A percentile compares a stretch with the other conserved stretches of the same genome.
phyloP scores from a whole-genome alignment of 805 yeast genomes.

The Cyberlindnera euphorbiiphila region DNA sequence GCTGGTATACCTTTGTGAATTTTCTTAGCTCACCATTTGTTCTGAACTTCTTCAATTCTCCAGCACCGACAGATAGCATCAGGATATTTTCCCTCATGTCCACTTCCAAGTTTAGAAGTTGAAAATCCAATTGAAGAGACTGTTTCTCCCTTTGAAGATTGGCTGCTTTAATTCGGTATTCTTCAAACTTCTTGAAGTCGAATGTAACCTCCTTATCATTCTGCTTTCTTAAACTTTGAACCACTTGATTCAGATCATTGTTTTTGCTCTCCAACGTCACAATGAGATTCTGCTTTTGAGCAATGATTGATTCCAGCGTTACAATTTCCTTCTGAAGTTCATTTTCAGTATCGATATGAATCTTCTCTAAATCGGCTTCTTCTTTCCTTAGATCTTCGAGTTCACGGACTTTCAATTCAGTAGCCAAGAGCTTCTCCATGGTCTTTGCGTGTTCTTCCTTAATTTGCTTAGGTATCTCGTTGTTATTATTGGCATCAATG shows the following conservation, averaged over 20 bases:
- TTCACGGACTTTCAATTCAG: conserved; percentile 40
- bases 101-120: conserved; percentile 2
- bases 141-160: conserved; percentile 6
- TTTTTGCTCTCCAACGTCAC: conserved; percentile 12
- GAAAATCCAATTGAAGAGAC: conserved; percentile 7
- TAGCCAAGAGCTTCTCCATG: conserved; percentile 28
- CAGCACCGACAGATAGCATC: background rate
- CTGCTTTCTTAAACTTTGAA: conserved; percentile 2
- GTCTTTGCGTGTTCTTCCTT: conserved; percentile 34
- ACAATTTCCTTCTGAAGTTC: conserved; percentile 40
- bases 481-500: conserved; percentile 26
- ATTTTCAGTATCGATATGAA: conserved; percentile 39
- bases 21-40: background rate
- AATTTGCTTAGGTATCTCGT: conserved; percentile 32
- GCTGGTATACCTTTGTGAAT: background rate
- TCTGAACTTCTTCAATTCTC: background rate
- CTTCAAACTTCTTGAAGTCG: conserved; percentile 8
- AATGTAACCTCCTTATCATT: background rate
- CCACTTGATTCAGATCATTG: conserved; percentile 18
- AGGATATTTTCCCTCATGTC: conserved; percentile 1
- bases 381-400: conserved; percentile 47
- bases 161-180: conserved; percentile 1
- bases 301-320: conserved; percentile 21
- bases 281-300: conserved; percentile 15
- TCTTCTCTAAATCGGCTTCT: conserved; percentile 45